These are phyloP conservation scores for Neobulgaria alba DNA, from an alignment of 2,329 filamentous ascomycete genomes.

Conservation along the genomic window DNA sequence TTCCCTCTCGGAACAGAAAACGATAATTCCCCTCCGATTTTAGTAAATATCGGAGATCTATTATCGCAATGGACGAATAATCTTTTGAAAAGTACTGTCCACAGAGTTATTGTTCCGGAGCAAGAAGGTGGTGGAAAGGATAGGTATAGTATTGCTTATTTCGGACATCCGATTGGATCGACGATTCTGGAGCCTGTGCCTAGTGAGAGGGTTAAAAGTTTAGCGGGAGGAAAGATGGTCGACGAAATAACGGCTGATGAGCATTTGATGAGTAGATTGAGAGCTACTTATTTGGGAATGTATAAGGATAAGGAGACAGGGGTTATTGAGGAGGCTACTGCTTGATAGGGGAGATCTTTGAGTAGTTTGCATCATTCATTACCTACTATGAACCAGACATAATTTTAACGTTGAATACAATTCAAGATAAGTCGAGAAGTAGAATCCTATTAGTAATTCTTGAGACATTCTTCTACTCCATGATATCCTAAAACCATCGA, in stretches of 20 bases:
- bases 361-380: too few species aligned
- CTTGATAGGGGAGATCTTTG: not conserved
- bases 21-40: conserved; percentile 58
- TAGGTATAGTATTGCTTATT: conserved; percentile 60
- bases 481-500: too few species aligned
- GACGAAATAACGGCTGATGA: conserved; percentile 55
- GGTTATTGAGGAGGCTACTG: conserved; percentile 5
- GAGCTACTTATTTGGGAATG: conserved; percentile 47
- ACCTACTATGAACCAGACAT: too few species aligned
- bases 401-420: too few species aligned
- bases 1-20: conserved; percentile 49
- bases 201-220: conserved; percentile 43
- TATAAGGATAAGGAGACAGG: conserved; percentile 37
- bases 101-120: conserved; percentile 72
- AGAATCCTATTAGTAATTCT: too few species aligned
- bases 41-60: conserved; percentile 64
- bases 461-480: too few species aligned
- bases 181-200: conserved; percentile 49
- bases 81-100: conserved; percentile 77
- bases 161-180: conserved; percentile 53
- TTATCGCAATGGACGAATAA: conserved; percentile 87
- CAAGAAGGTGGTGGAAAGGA: conserved; percentile 41
- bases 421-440: too few species aligned
- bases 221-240: conserved; percentile 29
- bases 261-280: conserved; percentile 53